Base-by-base conservation (phyloP, 1,284 basidiomycete genomes). In the Xerocomus cyaneibrunnescens region DNA sequence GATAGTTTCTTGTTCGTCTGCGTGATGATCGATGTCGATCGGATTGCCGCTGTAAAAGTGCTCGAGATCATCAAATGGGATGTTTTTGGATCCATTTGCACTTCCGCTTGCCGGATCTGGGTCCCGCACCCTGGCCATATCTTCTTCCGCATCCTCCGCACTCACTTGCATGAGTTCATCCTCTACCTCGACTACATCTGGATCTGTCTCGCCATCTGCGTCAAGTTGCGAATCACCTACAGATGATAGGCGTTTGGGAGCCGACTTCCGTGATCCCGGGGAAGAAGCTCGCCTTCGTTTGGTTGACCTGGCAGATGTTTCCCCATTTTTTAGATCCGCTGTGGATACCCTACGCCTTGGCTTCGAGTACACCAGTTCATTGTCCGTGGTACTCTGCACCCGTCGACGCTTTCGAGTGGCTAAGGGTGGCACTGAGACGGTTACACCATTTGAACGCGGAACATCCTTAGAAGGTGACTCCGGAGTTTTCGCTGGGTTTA, bases 131-230 rank as follows among this genome's bases (percentile, higher is more conserved):
- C 16, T 28, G 9, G 21, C 12, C 16, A 25, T 17, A 32, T 34
- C 50, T 30, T 59, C 62, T 41, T 66, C 65, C 2, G 12, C 47
- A 35, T 60, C 66, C 41, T 64, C 69, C 17, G 37, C 8, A 35
- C 57, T 57, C 30, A 38, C 58, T 57, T 57, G 61, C 65, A 70
- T 68, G 41, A 67, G 65, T 31, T 68, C 69, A 17, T 69, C 65
- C 48, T 70, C 69, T 30, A 67, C 66, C 31, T 66, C 68, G 17
- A 55, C 55, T 5, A 50, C 55, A 44, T 68, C 66, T 22, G 67
- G 67, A 45, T 68, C 66, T 10, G 67, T 68, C 41, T 69, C 69
- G 21, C 69, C 66, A 53, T 71, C 66, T 25, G 69, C 66, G 13
- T 68, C 66, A 13, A 67, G 58, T 40, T 68, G 70, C 22, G 66